phyloP scores from a whole-genome alignment of 306 rosid species.

The Erythrophleum fordii region DNA sequence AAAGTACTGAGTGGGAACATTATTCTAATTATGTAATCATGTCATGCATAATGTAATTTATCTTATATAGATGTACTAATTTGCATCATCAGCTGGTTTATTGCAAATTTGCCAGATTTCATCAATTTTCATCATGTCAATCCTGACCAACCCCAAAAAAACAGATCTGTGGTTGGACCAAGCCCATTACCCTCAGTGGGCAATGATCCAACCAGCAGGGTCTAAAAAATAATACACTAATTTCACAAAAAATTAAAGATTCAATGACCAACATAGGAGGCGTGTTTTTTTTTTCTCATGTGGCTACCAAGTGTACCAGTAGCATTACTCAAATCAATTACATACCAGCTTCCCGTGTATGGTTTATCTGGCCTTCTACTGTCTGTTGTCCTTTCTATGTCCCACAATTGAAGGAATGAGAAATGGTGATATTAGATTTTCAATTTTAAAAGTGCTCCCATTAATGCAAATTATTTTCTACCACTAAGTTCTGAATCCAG shows the following conservation, averaged over 20 bases:
- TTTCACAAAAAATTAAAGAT: not conserved
- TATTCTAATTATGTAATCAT: not conserved
- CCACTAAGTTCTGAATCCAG: too few species aligned
- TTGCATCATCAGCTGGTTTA: not conserved
- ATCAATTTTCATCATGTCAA: too few species aligned
- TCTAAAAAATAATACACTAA: not conserved
- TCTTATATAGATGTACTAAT: not conserved
- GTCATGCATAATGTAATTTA: not conserved
- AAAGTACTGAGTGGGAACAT: not conserved
- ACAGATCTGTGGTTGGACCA: too few species aligned
- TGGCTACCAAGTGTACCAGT: not conserved
- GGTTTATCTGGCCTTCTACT: not conserved
- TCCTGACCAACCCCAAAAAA: too few species aligned
- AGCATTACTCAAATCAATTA: not conserved
- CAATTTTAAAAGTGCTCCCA: not conserved
- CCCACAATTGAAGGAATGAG: conserved; percentile 1
- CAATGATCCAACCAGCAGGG: too few species aligned
- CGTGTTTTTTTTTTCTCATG: too few species aligned
- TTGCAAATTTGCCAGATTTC: too few species aligned
- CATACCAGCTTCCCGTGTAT: conserved; percentile 13
- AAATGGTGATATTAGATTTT: not conserved
- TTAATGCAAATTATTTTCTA: too few species aligned
- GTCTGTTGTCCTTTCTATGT: conserved; percentile 17
- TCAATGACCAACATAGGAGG: not conserved
- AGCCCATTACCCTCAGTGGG: too few species aligned